These are phyloP conservation scores for Suhomyces bolitotheri DNA, from an alignment of 1,139 yeast genomes.

Conservation along the genomic window DNA sequence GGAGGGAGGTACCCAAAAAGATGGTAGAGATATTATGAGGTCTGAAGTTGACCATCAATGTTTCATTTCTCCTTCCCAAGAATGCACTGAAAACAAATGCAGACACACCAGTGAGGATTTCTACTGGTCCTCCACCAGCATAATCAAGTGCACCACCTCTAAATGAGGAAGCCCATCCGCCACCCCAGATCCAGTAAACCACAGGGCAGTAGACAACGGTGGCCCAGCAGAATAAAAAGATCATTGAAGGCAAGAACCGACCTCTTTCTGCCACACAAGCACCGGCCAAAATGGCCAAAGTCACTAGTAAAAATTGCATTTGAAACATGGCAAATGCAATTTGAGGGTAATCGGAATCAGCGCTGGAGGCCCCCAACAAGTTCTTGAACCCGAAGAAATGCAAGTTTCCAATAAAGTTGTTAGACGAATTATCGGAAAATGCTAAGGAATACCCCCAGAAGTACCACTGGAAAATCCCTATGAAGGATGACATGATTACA, in stretches of 20 bases:
- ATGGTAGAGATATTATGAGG: constrained; percentile 93
- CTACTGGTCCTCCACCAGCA: constrained; percentile 98
- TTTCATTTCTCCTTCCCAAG: constrained; percentile 80
- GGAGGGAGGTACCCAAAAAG: constrained; percentile 71
- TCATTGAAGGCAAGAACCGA: constrained; percentile 78
- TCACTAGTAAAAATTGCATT: constrained; percentile 88
- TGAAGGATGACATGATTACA: constrained; percentile 68
- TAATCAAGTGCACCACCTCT: constrained; percentile 91
- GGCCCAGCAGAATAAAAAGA: constrained; percentile 84
- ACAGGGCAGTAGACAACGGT: constrained; percentile 92
- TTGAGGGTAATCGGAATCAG: constrained; percentile 65
- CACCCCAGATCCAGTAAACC: constrained; percentile 94
- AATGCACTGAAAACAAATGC: constrained; percentile 85
- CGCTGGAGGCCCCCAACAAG: constrained; percentile 53
- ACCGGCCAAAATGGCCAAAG: constrained; percentile 88
- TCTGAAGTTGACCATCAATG: constrained; percentile 81
- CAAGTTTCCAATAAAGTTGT: constrained; percentile 84
- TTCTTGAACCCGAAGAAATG: constrained; percentile 78
- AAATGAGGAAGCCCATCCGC: constrained; percentile 80
- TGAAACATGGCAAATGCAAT: constrained; percentile 84
- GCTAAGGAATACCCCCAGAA: constrained; percentile 97
- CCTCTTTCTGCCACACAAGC: constrained; percentile 93
- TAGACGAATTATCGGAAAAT: constrained; percentile 71
- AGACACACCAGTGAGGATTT: constrained; percentile 85
- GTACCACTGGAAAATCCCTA: constrained; percentile 92